Percentiles rank a stretch among this genome's conserved stretches.
phyloP scores from a whole-genome alignment of 2,329 filamentous ascomycete species.

The Aureobasidium sp. region DNA sequence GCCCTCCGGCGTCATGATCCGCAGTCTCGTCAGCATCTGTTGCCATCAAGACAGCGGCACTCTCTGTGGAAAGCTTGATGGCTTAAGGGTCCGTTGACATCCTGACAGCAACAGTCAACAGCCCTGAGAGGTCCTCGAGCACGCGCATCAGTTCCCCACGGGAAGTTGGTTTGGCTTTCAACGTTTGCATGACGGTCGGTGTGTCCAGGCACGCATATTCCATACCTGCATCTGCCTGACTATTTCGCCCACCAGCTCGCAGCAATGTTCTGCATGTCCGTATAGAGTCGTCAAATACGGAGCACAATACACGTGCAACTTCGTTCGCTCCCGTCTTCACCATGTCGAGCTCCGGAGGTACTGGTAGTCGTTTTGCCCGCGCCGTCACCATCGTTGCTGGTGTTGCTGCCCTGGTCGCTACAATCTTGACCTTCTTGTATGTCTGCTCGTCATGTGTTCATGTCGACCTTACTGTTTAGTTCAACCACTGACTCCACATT shows the following conservation, averaged over 20 bases:
- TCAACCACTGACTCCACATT: conserved; percentile 18
- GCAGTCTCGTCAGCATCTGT: too few species aligned
- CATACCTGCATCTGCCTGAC: neutral
- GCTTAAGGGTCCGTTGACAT: neutral
- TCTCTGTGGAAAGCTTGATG: neutral
- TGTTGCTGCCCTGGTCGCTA: conserved; percentile 73
- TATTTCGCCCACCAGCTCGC: neutral
- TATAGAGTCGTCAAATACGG: neutral
- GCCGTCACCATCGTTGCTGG: conserved; percentile 75
- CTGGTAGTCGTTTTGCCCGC: conserved; percentile 72
- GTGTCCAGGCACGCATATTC: neutral
- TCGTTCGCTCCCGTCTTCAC: neutral
- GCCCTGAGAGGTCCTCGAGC: neutral
- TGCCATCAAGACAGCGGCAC: too few species aligned
- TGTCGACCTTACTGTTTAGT: neutral
- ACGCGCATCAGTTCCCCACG: neutral
- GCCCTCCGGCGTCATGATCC: neutral
- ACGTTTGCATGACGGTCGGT: neutral
- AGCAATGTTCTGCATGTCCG: neutral
- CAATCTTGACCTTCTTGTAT: conserved; percentile 77
- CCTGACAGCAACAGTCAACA: neutral
- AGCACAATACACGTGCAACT: neutral
- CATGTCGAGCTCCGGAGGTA: conserved; percentile 44
- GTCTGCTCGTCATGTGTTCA: conserved; percentile 24
- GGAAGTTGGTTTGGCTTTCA: neutral